Percentiles rank a stretch among this genome's conserved stretches.
Evolutionary conservation across 768 basidiomycete genomes (phyloP).

Genomic region (Gloeopeniophorella convolvens): DNA sequence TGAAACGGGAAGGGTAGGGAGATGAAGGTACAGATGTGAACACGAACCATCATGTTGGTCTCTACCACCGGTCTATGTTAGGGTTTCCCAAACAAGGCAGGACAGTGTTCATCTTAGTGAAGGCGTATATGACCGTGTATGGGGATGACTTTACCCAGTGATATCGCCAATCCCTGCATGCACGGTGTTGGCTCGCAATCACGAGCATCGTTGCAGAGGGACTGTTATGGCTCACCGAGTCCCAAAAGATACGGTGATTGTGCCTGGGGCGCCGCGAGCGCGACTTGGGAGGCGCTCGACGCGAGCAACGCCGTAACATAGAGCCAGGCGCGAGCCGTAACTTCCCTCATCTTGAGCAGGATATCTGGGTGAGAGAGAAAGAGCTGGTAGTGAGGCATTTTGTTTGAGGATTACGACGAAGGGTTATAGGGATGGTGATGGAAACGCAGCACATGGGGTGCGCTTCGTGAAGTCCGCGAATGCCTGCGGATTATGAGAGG

Average conservation of each 20-base stretch:
- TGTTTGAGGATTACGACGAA: background rate
- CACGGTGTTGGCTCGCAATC: background rate
- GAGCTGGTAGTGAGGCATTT: conserved; percentile 2
- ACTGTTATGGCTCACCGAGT: conserved; percentile 48
- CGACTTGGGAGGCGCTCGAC: conserved; percentile 28
- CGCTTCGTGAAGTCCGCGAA: too few relatives aligned
- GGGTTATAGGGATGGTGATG: background rate
- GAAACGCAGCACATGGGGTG: too few relatives aligned
- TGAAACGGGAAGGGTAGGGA: background rate
- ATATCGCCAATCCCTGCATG: conserved; percentile 60
- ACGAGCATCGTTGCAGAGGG: background rate
- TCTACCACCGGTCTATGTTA: conserved; percentile 64
- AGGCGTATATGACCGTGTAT: background rate
- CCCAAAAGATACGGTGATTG: conserved; percentile 42
- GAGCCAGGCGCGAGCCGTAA: conserved; percentile 1
- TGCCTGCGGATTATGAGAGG: too few relatives aligned
- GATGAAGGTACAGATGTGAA: background rate
- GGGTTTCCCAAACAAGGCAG: background rate
- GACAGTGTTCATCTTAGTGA: background rate
- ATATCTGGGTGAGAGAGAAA: conserved; percentile 2
- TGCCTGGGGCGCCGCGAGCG: conserved; percentile 28
- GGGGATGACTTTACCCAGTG: conserved; percentile 46
- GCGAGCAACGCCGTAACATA: conserved; percentile 4
- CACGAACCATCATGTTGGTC: conserved; percentile 72
- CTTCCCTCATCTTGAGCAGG: background rate